These are phyloP conservation scores for Poronia punctata DNA, from an alignment of 495 filamentous ascomycete species.

Conservation along the genomic window DNA sequence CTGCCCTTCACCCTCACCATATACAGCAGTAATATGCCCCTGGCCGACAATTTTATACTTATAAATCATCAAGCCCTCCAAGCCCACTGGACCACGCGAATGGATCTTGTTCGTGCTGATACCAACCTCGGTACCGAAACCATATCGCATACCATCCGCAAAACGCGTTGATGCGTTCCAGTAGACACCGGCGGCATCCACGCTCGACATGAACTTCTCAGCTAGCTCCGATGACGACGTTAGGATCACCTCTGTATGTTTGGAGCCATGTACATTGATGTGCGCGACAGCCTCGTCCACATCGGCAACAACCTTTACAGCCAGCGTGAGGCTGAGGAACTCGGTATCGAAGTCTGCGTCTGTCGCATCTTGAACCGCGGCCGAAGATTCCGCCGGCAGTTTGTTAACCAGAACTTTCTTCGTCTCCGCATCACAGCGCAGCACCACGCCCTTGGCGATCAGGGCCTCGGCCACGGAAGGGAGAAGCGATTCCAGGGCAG, in stretches of 20 bases:
- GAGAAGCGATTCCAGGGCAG: slow-evolving; percentile 59
- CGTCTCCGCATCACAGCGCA: slow-evolving; percentile 71
- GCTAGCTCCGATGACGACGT: slow-evolving; percentile 60
- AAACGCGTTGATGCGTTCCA: slow-evolving; percentile 95
- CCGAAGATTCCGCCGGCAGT: slow-evolving; percentile 26
- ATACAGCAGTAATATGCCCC: slow-evolving; percentile 69
- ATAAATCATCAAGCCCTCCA: slow-evolving; percentile 94
- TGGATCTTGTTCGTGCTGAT: slow-evolving; percentile 99
- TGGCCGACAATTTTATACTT: slow-evolving; percentile 82
- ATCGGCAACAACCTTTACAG: slow-evolving; percentile 68
- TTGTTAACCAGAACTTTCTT: slow-evolving; percentile 49
- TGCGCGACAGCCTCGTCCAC: slow-evolving; percentile 71
- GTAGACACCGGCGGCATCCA: slow-evolving; percentile 90
- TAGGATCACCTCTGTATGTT: slow-evolving; percentile 91
- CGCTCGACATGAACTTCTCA: slow-evolving; percentile 68
- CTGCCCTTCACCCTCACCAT: slow-evolving; percentile 61
- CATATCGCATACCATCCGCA: slow-evolving; percentile 93
- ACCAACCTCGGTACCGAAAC: slow-evolving; percentile 95
- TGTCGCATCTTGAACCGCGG: slow-evolving; percentile 52
- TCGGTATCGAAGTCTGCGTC: slow-evolving; percentile 78
- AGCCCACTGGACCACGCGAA: slow-evolving; percentile 81
- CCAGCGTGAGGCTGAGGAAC: slow-evolving; percentile 77
- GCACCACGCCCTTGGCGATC: slow-evolving; percentile 65
- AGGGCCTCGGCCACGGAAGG: slow-evolving; percentile 65
- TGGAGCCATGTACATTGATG: slow-evolving; percentile 86